These are phyloP conservation scores for Fusarium compactum DNA, from an alignment of 2,329 filamentous ascomycete species.

Conservation along the genomic window DNA sequence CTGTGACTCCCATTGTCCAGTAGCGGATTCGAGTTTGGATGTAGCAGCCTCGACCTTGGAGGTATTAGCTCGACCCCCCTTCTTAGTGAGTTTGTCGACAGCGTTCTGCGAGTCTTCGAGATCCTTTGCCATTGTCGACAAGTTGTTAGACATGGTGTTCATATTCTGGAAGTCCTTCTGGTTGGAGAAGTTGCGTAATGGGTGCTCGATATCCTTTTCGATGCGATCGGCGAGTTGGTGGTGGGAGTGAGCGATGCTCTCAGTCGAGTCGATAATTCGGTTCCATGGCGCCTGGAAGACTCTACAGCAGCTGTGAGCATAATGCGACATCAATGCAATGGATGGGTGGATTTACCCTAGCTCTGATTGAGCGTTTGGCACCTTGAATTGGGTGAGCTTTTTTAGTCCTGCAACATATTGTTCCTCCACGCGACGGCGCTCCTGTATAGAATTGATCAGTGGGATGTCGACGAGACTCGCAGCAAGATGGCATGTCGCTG, in stretches of 20 bases:
- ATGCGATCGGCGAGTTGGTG: constrained; percentile 83
- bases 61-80: constrained; percentile 80
- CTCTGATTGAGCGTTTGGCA: constrained; percentile 81
- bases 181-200: constrained; percentile 79
- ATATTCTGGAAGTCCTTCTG: constrained; percentile 85
- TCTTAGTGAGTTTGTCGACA: constrained; percentile 84
- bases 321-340: not conserved
- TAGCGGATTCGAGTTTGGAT: constrained; percentile 80
- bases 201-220: constrained; percentile 87
- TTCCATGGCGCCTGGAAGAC: constrained; percentile 93
- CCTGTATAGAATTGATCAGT: constrained; percentile 64
- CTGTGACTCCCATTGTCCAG: constrained; percentile 90
- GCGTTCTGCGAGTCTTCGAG: constrained; percentile 87
- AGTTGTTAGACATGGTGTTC: constrained; percentile 82
- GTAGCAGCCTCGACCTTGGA: constrained; percentile 82
- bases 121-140: constrained; percentile 83
- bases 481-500: not conserved
- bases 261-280: constrained; percentile 83
- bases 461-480: not conserved
- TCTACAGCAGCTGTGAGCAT: constrained; percentile 61
- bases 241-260: constrained; percentile 86
- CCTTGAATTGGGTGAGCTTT: constrained; percentile 80
- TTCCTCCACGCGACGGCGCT: constrained; percentile 92
- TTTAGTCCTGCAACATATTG: constrained; percentile 87
- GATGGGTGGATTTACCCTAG: constrained; percentile 76